Percentiles rank a stretch among this genome's conserved stretches.
These are phyloP conservation scores for Acanthamoeba polyphaga DNA, from an alignment of 208 protist genomes.

Conservation along the genomic window DNA sequence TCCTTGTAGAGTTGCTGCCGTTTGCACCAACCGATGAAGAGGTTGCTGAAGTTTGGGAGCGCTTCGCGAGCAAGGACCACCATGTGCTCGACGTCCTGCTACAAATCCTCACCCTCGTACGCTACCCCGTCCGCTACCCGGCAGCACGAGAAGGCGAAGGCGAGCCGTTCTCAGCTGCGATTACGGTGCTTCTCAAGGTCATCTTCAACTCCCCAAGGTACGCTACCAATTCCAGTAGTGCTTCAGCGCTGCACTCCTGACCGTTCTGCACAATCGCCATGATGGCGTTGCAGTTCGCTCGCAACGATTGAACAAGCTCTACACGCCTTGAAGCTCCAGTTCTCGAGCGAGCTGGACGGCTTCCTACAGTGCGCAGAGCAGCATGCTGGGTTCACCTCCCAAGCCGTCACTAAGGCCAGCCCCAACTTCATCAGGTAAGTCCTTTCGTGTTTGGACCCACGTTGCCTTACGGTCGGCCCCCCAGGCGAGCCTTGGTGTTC, in stretches of 20 bases:
- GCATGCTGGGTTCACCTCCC: background rate
- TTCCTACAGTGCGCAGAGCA: conserved; percentile 17
- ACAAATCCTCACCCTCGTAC: background rate
- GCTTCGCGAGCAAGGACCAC: conserved; percentile 20
- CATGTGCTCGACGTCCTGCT: background rate
- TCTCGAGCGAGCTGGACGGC: conserved; percentile 20
- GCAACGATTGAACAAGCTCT: conserved; percentile 9
- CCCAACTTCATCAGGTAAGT: background rate
- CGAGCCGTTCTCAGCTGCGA: background rate
- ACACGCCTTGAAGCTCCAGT: background rate
- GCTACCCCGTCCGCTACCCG: background rate
- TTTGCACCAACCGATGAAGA: background rate
- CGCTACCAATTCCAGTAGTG: background rate
- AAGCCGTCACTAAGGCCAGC: background rate
- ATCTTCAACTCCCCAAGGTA: conserved; percentile 1
- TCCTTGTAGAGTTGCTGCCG: background rate
- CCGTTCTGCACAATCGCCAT: background rate
- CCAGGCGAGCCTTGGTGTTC: background rate
- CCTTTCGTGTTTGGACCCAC: background rate
- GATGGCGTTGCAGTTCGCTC: background rate
- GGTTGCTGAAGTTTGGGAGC: background rate
- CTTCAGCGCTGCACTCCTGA: background rate
- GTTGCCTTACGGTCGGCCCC: background rate
- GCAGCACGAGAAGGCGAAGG: background rate
- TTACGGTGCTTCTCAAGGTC: background rate